Conservation (phyloP, 75 land plant species). For the Sequoia sempervirens region DNA sequence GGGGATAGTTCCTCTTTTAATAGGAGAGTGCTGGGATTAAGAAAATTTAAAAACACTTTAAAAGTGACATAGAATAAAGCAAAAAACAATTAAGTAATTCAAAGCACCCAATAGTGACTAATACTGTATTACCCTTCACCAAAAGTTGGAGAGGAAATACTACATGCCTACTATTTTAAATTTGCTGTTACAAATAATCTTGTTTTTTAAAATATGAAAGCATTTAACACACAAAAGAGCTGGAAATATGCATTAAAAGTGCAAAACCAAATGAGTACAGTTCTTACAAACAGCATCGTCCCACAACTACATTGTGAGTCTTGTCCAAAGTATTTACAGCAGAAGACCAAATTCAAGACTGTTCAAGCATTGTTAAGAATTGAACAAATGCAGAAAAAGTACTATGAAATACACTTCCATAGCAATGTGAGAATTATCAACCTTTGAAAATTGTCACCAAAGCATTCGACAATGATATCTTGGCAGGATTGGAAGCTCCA, state of each 20-base stretch:
- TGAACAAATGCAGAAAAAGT: conserved; percentile 1
- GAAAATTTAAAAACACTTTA: neutral
- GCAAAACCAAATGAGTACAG: neutral
- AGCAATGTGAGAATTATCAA: neutral
- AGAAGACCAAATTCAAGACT: neutral
- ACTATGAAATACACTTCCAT: neutral
- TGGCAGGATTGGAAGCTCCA: neutral
- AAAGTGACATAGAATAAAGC: neutral
- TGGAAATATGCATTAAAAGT: neutral
- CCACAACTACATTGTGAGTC: neutral
- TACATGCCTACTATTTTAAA: neutral
- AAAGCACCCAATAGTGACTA: neutral
- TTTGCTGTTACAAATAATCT: neutral
- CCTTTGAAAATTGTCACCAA: neutral
- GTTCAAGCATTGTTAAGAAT: neutral
- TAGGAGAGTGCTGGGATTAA: too few relatives aligned
- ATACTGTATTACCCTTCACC: neutral
- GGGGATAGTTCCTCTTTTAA: too few relatives aligned
- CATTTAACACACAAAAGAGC: neutral
- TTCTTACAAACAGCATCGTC: neutral
- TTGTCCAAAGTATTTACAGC: neutral
- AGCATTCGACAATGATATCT: neutral
- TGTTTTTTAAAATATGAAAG: neutral
- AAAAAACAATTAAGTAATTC: neutral
- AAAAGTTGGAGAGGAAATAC: neutral